These are phyloP conservation scores for Viola pubescens DNA, from an alignment of 441 rosid genomes.

Conservation along the genomic window DNA sequence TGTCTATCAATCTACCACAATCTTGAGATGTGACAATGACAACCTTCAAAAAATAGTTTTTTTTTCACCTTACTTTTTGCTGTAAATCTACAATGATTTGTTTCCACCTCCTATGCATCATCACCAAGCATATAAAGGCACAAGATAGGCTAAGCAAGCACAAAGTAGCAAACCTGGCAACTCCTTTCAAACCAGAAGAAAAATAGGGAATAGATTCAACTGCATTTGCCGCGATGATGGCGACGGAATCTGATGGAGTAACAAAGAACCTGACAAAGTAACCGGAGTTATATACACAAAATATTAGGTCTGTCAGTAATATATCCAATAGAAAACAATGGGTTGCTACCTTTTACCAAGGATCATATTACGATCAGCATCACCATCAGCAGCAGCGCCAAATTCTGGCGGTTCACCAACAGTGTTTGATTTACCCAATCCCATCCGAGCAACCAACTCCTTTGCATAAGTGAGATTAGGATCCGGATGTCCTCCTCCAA, in stretches of 20 bases:
- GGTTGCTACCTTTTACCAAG: constrained; percentile 81
- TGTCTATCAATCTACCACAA: no score
- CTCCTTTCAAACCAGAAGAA: constrained; percentile 91
- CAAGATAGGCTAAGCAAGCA: constrained; percentile 8
- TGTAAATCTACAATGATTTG: no score
- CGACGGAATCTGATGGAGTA: constrained; percentile 96
- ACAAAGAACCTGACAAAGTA: constrained; percentile 71
- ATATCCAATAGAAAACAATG: constrained; percentile 7
- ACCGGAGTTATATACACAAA: constrained; percentile 11
- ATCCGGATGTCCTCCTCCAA: constrained; percentile 99
- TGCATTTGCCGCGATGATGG: constrained; percentile 97
- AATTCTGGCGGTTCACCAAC: constrained; percentile 75
- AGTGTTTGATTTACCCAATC: constrained; percentile 66
- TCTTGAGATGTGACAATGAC: no score
- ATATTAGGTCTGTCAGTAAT: not conserved
- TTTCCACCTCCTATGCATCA: no score
- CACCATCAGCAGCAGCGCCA: constrained; percentile 99
- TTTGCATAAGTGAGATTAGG: constrained; percentile 97
- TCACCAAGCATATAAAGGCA: not conserved
- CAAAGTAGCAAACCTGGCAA: constrained; percentile 62
- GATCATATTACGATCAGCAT: constrained; percentile 98
- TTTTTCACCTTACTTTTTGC: no score
- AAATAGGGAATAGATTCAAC: constrained; percentile 83
- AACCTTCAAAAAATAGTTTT: no score
- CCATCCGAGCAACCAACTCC: constrained; percentile 93